Base-by-base conservation (phyloP, 208 protist genomes). In the Wallacemonas sp. region DNA sequence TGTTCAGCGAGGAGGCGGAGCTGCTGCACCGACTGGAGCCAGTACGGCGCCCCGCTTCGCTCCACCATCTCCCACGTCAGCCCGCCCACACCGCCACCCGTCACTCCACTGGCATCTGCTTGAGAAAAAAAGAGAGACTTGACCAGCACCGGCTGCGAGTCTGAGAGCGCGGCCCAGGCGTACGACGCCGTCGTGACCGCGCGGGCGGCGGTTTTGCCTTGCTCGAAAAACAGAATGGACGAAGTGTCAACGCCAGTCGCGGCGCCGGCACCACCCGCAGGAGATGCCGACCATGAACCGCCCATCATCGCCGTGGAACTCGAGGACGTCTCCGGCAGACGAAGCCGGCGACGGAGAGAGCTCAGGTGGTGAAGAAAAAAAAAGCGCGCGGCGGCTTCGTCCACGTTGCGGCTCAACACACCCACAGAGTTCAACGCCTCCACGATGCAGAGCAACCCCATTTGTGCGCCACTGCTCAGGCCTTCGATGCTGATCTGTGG, bases 371-470 rank as follows among this genome's bases (percentile, higher is more conserved):
- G 68, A 45, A 86, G 77, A 58, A 96, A 90, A 53, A 86, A 84
- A 61, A 81, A 87, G 22, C 81, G 88, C 31, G 84, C 72, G 2
- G 88, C 90, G 2, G 85, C 85, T 54, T 88, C 72, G 66, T 96
- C 90, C 9, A 84, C 75, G 66, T 80, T 85, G 62, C 71, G 63
- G 58, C 70, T 76, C 31, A 88, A 68, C 26, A 68, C 68, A 8
- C 70, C 47, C 17, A 78, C 66, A 24, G 72, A 77, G 4, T 66
- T 75, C 22, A 94, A 73, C 8, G 85, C 77, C 58, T 91, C 76
- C 56, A 96, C 54, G 34, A 94, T 79, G 70, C 80, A 91, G 27
- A 93, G 65, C 58, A 96, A 65, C n/a, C 53, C 68, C 21, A 94
- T 56, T 59, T 91, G 84, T 28, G 77, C 84, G 6, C 70, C 49